Evolutionary conservation across 2,329 filamentous ascomycete species (phyloP).

Genomic region (Diaporthe sp.): DNA sequence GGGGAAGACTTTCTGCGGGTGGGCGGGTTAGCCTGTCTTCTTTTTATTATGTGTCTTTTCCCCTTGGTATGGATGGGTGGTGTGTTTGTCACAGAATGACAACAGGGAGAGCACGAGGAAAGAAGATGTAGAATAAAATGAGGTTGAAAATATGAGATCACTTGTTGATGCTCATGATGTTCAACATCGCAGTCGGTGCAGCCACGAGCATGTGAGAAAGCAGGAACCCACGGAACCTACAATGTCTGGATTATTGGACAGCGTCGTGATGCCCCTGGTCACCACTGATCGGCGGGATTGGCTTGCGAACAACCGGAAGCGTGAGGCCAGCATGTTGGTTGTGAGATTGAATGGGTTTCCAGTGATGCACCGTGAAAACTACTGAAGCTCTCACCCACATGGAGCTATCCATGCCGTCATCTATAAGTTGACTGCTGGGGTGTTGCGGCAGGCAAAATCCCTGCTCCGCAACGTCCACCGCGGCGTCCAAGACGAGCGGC

Average conservation of each 20-base stretch:
- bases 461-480: neutral
- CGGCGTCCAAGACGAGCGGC: neutral
- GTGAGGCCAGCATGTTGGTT: slow-evolving; percentile 45
- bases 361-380: neutral
- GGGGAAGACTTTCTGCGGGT: slow-evolving; percentile 66
- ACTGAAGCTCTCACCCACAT: neutral
- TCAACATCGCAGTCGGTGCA: neutral
- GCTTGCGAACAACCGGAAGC: slow-evolving; percentile 39
- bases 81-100: neutral
- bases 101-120: neutral
- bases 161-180: neutral
- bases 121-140: neutral
- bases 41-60: neutral
- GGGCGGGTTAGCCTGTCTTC: slow-evolving; percentile 32
- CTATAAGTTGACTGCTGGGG: neutral
- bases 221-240: slow-evolving; percentile 49
- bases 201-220: neutral
- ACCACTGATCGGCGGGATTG: slow-evolving; percentile 38
- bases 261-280: slow-evolving; percentile 54
- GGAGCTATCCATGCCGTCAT: slow-evolving; percentile 32
- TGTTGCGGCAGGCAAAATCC: slow-evolving; percentile 32
- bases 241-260: slow-evolving; percentile 64
- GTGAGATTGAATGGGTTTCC: neutral
- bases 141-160: neutral
- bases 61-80: neutral